A percentile compares a stretch with the other conserved stretches of the same genome.
Conservation (phyloP, 768 basidiomycete species). For the Amanita molliuscula region DNA sequence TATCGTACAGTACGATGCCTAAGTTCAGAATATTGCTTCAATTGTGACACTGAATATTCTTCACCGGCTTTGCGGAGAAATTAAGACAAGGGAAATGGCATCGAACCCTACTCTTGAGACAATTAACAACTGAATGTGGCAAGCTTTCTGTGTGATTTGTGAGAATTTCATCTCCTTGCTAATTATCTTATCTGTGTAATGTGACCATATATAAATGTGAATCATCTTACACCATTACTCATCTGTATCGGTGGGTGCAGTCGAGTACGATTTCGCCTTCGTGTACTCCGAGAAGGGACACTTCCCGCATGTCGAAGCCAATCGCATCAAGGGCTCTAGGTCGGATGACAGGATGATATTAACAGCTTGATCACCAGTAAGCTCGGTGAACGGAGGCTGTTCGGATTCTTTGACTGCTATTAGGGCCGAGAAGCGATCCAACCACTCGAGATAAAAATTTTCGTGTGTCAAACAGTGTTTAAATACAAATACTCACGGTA, state of each 20-base stretch:
- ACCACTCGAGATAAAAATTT: conserved; percentile 28
- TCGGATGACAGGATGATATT: conserved; percentile 25
- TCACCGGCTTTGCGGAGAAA: conserved; percentile 18
- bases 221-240: neutral
- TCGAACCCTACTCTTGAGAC: conserved; percentile 26
- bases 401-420: conserved; percentile 20
- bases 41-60: too few relatives aligned
- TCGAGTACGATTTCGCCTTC: conserved; percentile 24
- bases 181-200: too few relatives aligned
- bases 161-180: too few relatives aligned
- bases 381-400: conserved; percentile 13
- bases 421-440: conserved; percentile 26
- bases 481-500: conserved; percentile 21
- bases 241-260: conserved; percentile 43
- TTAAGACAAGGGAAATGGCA: conserved; percentile 46
- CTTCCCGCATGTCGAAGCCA: conserved; percentile 38
- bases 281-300: conserved; percentile 28
- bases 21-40: too few relatives aligned
- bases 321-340: conserved; percentile 27
- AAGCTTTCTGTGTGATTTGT: too few relatives aligned
- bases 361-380: conserved; percentile 34
- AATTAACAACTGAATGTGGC: too few relatives aligned
- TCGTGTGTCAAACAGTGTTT: neutral
- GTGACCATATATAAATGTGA: too few relatives aligned
- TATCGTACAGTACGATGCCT: neutral